Evolutionary conservation across 306 rosid genomes (phyloP), one percentile per base, ranked within the genome.

Genomic region (Arachis hypogaea): DNA sequence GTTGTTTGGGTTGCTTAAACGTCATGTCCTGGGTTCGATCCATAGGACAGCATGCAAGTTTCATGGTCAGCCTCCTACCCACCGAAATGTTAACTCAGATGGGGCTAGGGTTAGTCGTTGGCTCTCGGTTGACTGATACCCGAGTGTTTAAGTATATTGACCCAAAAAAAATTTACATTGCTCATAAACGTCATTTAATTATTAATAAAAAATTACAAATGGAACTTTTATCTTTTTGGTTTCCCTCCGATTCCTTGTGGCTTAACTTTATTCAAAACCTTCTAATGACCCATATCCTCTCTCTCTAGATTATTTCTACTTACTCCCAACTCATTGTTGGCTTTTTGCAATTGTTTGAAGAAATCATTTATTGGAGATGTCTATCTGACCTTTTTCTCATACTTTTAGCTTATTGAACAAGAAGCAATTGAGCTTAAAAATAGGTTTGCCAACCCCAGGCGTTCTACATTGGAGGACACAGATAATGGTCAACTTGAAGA

Each of bases 401-500:
- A 46, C 63, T 55, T 61, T 65, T 80, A 93, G 96, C 72, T 92
- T 74, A 86, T 94, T 64, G 92, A 92, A 82, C 82, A 87, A 84
- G 99, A 92, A 90, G 98, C 96, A 60, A 78, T 73, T 63, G 99
- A 94, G 80, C 78, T 94, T 75, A 94, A 92, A 82, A 86, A 77
- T 84, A 94, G 86, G 84, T 94, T 89, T 80, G 85, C 86, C 60
- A 82, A 74, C 81, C 95, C 93, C 46, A 90, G 97, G 82, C 90
- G 95, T 47, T 94, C 99, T 36, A 60, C 77, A 71, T 79, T 94
- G 85, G 93, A 94, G 81, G 99, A 94, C 63, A 45, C 87, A 43
- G 98, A 87, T 76, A 55, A 87, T 83, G 98, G 97, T 77, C 97
- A 89, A 69, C 90, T 92, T 84, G 99, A 94, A 69, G 99, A 94